Conservation (phyloP, 345 rosid genomes). For the Excoecaria cochinchinensis region DNA sequence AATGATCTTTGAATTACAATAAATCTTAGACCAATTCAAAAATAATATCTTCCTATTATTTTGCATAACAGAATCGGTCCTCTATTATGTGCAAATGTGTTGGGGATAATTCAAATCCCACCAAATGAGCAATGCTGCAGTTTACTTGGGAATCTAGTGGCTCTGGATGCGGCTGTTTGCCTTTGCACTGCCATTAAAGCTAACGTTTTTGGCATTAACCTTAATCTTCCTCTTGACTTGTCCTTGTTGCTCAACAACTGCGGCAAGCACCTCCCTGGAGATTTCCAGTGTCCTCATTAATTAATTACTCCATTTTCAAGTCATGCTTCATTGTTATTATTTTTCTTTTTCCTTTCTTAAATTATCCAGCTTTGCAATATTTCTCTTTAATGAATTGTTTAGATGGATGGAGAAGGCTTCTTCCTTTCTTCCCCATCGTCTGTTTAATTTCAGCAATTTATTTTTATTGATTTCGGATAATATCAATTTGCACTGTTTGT, state of each 20-base stretch:
- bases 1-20: too few relatives aligned
- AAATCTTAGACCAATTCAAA: too few relatives aligned
- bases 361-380: too few relatives aligned
- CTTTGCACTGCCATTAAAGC: conserved; percentile 54
- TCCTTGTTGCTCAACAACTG: conserved; percentile 48
- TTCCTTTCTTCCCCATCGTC: background rate
- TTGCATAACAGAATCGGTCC: too few relatives aligned
- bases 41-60: too few relatives aligned
- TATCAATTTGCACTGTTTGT: too few relatives aligned
- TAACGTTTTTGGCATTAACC: conserved; percentile 45
- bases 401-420: background rate
- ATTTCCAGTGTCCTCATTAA: conserved; percentile 39
- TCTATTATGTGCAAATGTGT: conserved; percentile 44
- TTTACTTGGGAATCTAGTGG: conserved; percentile 43
- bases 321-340: too few relatives aligned
- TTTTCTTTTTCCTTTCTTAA: too few relatives aligned
- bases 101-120: conserved; percentile 25
- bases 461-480: background rate
- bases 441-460: background rate
- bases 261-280: conserved; percentile 31
- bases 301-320: background rate
- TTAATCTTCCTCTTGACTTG: conserved; percentile 43
- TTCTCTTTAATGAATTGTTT: background rate
- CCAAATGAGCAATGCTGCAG: conserved; percentile 46
- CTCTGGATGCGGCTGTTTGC: conserved; percentile 54